Evolutionary conservation across 192 early-diverging fungal genomes (phyloP).

Genomic region (Physocladia obscura): DNA sequence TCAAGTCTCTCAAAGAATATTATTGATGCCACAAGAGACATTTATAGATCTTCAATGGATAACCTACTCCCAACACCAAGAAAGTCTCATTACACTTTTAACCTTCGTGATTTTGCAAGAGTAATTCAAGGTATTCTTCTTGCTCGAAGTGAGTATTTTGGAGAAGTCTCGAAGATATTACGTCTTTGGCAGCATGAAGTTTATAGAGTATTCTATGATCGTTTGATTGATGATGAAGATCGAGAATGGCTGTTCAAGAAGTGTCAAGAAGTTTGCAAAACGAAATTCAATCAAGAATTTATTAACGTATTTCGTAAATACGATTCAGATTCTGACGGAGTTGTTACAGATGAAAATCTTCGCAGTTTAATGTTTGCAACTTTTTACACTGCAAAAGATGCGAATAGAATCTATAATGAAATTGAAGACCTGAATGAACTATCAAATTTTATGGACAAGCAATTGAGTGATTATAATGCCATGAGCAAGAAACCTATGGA

Average conservation of each 20-base stretch:
- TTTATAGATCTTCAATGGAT: conserved; percentile 54
- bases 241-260: conserved; percentile 53
- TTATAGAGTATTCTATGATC: conserved; percentile 60
- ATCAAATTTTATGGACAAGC: conserved; percentile 53
- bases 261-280: conserved; percentile 41
- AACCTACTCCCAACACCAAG: conserved; percentile 57
- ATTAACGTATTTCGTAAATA: conserved; percentile 48
- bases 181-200: conserved; percentile 62
- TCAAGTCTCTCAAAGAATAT: conserved; percentile 38
- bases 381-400: conserved; percentile 51
- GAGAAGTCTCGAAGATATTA: conserved; percentile 49
- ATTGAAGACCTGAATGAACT: conserved; percentile 50
- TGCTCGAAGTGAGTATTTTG: conserved; percentile 38
- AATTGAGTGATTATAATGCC: conserved; percentile 53
- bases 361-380: conserved; percentile 61
- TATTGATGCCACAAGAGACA: conserved; percentile 50
- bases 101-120: conserved; percentile 59
- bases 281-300: conserved; percentile 50
- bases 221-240: conserved; percentile 59
- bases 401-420: conserved; percentile 51
- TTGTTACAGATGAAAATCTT: conserved; percentile 51
- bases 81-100: conserved; percentile 68
- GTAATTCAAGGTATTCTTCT: conserved; percentile 59
- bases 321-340: conserved; percentile 46
- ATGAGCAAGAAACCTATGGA: conserved; percentile 66